phyloP scores from a whole-genome alignment of 2,329 filamentous ascomycete species.

The Beauveria australis region DNA sequence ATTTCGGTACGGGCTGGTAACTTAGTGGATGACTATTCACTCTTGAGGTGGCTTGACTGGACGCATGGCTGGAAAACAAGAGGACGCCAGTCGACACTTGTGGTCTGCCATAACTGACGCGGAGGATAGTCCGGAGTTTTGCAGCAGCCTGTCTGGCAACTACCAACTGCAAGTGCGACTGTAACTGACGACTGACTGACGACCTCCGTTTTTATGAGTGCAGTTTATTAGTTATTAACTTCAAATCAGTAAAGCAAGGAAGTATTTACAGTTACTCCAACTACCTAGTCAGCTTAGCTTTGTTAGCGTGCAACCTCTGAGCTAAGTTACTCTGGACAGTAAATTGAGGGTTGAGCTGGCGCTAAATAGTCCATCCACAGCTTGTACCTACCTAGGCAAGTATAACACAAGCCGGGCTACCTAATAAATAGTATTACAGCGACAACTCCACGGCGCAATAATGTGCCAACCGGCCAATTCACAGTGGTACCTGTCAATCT shows the following conservation, averaged over 20 bases:
- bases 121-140: neutral
- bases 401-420: no score
- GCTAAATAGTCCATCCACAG: no score
- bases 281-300: neutral
- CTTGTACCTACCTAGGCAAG: neutral
- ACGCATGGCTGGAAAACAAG: neutral
- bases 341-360: no score
- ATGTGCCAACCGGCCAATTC: neutral
- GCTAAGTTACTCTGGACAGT: no score
- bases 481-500: neutral
- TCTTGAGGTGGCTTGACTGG: no score
- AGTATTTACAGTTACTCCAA: neutral
- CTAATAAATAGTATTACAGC: neutral
- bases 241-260: neutral
- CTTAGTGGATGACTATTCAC: no score
- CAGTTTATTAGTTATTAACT: neutral
- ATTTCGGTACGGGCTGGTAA: no score
- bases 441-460: neutral
- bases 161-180: no score
- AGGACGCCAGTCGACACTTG: neutral
- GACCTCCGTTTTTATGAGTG: no score
- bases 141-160: neutral
- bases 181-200: no score
- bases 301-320: neutral
- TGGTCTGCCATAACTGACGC: neutral